A percentile compares a stretch with the other conserved stretches of the same genome.
Conservation (phyloP, 2,329 filamentous ascomycete genomes). For the Stylonectria norvegica region DNA sequence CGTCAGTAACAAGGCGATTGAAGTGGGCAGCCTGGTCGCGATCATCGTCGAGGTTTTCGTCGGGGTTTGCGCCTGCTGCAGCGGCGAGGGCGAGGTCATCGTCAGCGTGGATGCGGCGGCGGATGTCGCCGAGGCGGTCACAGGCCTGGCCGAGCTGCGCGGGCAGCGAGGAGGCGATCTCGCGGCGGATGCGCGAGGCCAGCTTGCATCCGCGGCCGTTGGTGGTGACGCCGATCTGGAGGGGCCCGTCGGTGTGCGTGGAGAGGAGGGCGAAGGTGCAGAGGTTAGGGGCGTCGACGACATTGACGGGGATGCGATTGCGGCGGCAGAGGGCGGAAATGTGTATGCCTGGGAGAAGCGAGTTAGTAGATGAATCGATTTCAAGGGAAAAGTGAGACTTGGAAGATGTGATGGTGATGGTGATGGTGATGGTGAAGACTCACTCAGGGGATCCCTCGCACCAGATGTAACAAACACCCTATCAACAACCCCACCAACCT, state of each 20-base stretch:
- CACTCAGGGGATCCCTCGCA: conserved; percentile 45
- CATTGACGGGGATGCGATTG: conserved; percentile 86
- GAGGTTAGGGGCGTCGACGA: conserved; percentile 79
- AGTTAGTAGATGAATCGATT: neutral
- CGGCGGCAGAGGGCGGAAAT: conserved; percentile 74
- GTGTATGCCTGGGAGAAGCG: conserved; percentile 48
- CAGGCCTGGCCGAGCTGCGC: conserved; percentile 72
- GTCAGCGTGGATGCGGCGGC: conserved; percentile 70
- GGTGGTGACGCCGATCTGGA: conserved; percentile 94
- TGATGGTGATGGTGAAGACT: conserved; percentile 19
- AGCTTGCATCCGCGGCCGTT: conserved; percentile 94
- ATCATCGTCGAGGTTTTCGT: conserved; percentile 51
- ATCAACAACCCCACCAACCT: conserved; percentile 77
- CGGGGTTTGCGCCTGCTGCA: conserved; percentile 31
- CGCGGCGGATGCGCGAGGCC: conserved; percentile 80
- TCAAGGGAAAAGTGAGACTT: neutral
- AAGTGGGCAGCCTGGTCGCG: conserved; percentile 76
- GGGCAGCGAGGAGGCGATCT: conserved; percentile 79
- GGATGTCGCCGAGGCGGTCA: conserved; percentile 68
- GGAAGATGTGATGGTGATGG: neutral
- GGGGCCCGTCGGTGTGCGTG: conserved; percentile 81
- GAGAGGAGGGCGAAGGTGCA: conserved; percentile 89
- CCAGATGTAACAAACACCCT: conserved; percentile 79
- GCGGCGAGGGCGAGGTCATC: conserved; percentile 44
- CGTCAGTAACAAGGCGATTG: conserved; percentile 75